Evolutionary conservation across 2,329 filamentous ascomycete genomes (phyloP).

Genomic region (Curvularia eragrostidis): DNA sequence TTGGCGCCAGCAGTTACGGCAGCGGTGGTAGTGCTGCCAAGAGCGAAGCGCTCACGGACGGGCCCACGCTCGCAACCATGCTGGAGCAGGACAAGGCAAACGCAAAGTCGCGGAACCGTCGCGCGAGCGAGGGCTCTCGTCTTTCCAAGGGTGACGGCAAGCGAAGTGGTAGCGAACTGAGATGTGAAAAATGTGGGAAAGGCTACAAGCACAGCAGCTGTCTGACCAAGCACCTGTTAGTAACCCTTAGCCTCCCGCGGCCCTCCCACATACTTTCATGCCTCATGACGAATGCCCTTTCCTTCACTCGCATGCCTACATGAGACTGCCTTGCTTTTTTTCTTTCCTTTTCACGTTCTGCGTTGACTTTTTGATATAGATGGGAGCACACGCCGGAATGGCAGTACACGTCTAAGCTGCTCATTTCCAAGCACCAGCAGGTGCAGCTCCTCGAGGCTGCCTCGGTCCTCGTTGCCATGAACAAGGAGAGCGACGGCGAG

Average conservation of each 20-base stretch:
- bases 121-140: conserved; percentile 85
- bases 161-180: conserved; percentile 84
- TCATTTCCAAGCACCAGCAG: conserved; percentile 99
- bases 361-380: conserved; percentile 63
- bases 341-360: conserved; percentile 27
- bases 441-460: conserved; percentile 96
- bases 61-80: conserved; percentile 62
- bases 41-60: conserved; percentile 71
- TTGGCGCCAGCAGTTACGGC: conserved; percentile 47
- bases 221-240: conserved; percentile 99
- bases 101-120: conserved; percentile 62
- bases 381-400: conserved; percentile 99
- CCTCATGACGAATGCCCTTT: conserved; percentile 50
- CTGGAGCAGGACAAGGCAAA: conserved; percentile 55
- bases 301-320: conserved; percentile 23
- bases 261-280: conserved; percentile 54
- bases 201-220: conserved; percentile 99
- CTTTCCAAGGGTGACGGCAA: conserved; percentile 78
- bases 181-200: conserved; percentile 98
- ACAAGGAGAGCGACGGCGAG: conserved; percentile 66
- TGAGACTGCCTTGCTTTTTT: conserved; percentile 15
- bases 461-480: conserved; percentile 95
- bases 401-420: conserved; percentile 94
- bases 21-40: conserved; percentile 42
- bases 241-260: conserved; percentile 63